Percentiles rank a stretch among this genome's conserved stretches.
These are phyloP conservation scores for Gossypium arboreum DNA, from an alignment of 345 rosid genomes.

Conservation along the genomic window DNA sequence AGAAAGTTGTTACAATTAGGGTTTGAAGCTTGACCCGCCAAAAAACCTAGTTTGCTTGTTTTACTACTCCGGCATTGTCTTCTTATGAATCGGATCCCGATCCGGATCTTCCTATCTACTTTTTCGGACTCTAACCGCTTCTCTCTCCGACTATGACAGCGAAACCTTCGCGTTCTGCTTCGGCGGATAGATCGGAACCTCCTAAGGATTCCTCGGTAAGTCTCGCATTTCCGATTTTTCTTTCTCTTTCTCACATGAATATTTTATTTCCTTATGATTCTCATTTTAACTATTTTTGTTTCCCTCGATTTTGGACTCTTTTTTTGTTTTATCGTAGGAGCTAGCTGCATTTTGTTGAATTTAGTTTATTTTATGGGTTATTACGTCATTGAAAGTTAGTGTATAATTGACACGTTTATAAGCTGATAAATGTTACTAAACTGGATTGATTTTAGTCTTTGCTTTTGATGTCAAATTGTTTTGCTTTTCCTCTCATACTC, in stretches of 20 bases:
- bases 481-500: too few relatives aligned
- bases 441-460: neutral
- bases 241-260: neutral
- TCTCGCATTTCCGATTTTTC: constrained; percentile 23
- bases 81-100: constrained; percentile 44
- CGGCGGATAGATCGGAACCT: constrained; percentile 66
- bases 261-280: neutral
- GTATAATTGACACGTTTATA: neutral
- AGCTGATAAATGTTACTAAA: neutral
- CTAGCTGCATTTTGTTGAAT: constrained; percentile 19
- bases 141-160: constrained; percentile 50
- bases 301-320: neutral
- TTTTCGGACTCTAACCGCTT: constrained; percentile 30
- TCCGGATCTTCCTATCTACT: constrained; percentile 26
- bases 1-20: constrained; percentile 27
- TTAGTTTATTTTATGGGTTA: neutral
- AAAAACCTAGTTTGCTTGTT: neutral
- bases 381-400: neutral
- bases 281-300: constrained; percentile 7
- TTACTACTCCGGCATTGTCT: constrained; percentile 24
- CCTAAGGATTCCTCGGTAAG: constrained; percentile 33
- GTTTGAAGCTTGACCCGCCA: constrained; percentile 61
- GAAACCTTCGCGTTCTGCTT: constrained; percentile 48
- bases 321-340: neutral
- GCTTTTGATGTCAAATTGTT: neutral